phyloP scores from a whole-genome alignment of 208 protist genomes.

The Leishmania aethiopica region DNA sequence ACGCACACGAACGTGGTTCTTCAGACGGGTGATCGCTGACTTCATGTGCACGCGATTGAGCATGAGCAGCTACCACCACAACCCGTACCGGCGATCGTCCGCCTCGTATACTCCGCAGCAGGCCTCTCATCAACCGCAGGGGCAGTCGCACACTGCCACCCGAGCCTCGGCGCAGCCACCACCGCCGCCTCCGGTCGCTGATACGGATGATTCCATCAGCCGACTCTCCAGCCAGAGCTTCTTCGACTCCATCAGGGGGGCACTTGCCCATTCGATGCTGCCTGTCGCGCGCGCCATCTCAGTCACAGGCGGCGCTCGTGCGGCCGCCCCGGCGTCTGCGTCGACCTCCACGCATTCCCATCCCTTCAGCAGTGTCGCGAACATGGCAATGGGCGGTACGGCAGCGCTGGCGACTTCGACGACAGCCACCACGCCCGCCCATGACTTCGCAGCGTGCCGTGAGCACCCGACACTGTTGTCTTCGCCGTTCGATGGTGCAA shows the following conservation, averaged over 20 bases:
- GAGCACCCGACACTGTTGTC: neutral
- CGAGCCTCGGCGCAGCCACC: neutral
- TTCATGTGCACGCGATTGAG: neutral
- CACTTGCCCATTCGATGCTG: neutral
- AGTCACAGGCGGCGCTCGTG: neutral
- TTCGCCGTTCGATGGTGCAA: neutral
- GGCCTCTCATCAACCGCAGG: neutral
- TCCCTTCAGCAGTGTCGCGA: neutral
- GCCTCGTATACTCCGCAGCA: constrained; percentile 10
- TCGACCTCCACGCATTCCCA: neutral
- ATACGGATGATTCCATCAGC: neutral
- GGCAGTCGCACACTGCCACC: neutral
- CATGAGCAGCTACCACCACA: constrained; percentile 37
- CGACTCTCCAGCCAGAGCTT: neutral
- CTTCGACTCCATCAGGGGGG: neutral
- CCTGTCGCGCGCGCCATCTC: neutral
- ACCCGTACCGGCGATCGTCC: constrained; percentile 32
- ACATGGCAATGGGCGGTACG: neutral
- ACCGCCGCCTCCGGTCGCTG: neutral
- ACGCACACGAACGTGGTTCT: neutral
- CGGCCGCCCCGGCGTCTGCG: neutral
- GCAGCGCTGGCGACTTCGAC: neutral
- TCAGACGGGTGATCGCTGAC: neutral
- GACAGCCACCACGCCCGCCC: neutral
- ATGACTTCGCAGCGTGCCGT: neutral